Percentiles rank a stretch among this genome's conserved stretches.
These are phyloP conservation scores for Elsinoe ampelina DNA, from an alignment of 2,329 filamentous ascomycete species.

Conservation along the genomic window DNA sequence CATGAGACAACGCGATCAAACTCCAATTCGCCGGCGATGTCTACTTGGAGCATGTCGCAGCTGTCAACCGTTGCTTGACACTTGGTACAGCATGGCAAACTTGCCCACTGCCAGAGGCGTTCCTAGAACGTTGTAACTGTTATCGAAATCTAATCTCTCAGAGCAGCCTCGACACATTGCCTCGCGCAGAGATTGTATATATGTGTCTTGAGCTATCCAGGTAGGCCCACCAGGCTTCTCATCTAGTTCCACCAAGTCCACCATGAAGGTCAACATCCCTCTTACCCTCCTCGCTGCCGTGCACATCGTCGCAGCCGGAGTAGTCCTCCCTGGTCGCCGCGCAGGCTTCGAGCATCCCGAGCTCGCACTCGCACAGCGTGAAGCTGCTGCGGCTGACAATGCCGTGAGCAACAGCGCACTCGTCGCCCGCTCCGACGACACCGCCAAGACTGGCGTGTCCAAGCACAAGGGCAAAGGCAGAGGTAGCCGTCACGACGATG, in stretches of 20 bases:
- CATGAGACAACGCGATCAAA: background rate
- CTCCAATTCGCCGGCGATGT: background rate
- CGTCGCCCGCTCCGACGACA: background rate
- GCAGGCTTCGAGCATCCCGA: background rate
- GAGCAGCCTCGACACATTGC: background rate
- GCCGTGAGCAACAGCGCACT: background rate
- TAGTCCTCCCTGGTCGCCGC: constrained; percentile 6
- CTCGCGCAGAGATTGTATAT: background rate
- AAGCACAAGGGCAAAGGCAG: too few species aligned
- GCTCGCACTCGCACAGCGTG: background rate
- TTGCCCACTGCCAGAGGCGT: background rate
- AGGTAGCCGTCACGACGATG: too few species aligned
- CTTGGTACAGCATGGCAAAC: background rate
- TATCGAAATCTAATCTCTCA: constrained; percentile 8
- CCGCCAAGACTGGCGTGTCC: background rate
- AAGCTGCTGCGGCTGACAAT: background rate
- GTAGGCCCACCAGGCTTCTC: background rate
- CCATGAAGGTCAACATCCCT: constrained; percentile 2
- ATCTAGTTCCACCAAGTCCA: background rate
- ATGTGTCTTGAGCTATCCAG: background rate
- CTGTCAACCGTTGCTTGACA: background rate
- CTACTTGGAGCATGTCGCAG: background rate
- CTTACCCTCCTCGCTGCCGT: background rate
- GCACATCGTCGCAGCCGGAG: constrained; percentile 2
- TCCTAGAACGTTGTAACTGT: constrained; percentile 7